A percentile compares a stretch with the other conserved stretches of the same genome.
Conservation (phyloP, 75 land plant genomes). For the Adiantum capillusveneris region DNA sequence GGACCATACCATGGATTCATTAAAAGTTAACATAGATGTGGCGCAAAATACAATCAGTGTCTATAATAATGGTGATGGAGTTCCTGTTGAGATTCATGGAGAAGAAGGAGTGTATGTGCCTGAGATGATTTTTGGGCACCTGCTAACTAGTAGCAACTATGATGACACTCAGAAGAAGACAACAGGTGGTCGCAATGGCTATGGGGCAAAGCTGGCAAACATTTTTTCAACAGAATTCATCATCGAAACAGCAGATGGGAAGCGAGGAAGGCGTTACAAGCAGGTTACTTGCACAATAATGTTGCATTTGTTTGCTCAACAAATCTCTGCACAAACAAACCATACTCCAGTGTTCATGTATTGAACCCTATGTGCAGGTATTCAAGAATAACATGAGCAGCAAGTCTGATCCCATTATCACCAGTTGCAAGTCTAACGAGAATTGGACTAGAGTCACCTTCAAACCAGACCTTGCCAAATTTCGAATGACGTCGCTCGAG, state of each 20-base stretch:
- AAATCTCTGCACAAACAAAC: too few species aligned
- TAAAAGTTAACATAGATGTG: conserved; percentile 66
- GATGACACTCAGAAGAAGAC: conserved; percentile 92
- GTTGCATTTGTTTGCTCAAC: too few species aligned
- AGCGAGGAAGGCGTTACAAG: conserved; percentile 70
- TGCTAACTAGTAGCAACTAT: conserved; percentile 92
- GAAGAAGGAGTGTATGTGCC: conserved; percentile 98
- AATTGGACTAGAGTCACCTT: conserved; percentile 98
- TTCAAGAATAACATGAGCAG: conserved; percentile 80
- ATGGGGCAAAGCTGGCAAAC: conserved; percentile 81
- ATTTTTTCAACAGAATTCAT: conserved; percentile 92
- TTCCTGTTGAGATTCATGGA: conserved; percentile 88
- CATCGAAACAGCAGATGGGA: conserved; percentile 96
- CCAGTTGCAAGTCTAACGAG: conserved; percentile 64
- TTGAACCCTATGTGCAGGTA: conserved; percentile 63
- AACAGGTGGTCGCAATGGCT: conserved; percentile 95
- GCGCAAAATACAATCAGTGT: conserved; percentile 67
- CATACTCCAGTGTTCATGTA: too few species aligned
- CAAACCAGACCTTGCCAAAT: conserved; percentile 88
- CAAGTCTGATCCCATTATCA: conserved; percentile 70
- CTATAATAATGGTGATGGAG: conserved; percentile 90
- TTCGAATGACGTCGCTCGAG: conserved; percentile 85
- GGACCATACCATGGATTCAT: conserved; percentile 74
- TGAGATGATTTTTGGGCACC: conserved; percentile 91
- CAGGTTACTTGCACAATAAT: conserved; percentile 85